Evolutionary conservation across 805 yeast genomes (phyloP).

Genomic region (Saccharomycodes ludwigii): DNA sequence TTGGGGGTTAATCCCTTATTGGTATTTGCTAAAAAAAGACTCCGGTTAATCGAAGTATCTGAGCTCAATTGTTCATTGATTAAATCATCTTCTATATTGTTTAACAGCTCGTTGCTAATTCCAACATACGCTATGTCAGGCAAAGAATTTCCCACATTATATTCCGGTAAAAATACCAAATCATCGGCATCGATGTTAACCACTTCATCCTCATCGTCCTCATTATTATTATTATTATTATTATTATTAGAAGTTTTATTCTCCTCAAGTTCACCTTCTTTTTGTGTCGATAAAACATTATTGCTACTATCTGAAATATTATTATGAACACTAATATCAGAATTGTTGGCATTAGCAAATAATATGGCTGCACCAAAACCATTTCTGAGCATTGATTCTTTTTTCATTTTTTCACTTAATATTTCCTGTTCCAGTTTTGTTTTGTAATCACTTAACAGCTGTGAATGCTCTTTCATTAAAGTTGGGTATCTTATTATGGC

Average conservation of each 20-base stretch:
- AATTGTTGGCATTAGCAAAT: constrained; percentile 21
- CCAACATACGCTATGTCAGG: constrained; percentile 55
- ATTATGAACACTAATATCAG: constrained; percentile 5
- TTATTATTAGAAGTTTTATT: constrained; percentile 6
- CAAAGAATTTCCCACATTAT: constrained; percentile 69
- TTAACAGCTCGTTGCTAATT: constrained; percentile 32
- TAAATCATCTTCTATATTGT: constrained; percentile 31
- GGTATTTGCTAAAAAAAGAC: constrained; percentile 26
- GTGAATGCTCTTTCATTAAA: constrained; percentile 49
- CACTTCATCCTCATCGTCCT: constrained; percentile 26
- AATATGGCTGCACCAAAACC: constrained; percentile 20
- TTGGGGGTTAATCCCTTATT: constrained; percentile 49
- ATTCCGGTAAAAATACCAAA: constrained; percentile 63
- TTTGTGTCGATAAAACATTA: constrained; percentile 17
- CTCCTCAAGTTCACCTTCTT: constrained; percentile 16
- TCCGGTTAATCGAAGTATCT: constrained; percentile 27
- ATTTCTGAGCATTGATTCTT: constrained; percentile 29
- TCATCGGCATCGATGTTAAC: constrained; percentile 38
- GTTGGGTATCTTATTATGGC: constrained; percentile 56
- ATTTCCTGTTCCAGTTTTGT: constrained; percentile 20
- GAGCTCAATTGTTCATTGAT: constrained; percentile 26
- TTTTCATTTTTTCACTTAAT: constrained; percentile 17
- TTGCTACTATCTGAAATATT: constrained; percentile 4
- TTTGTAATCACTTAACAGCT: constrained; percentile 19
- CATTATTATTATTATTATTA: constrained; percentile 6